phyloP scores from a whole-genome alignment of 306 rosid genomes.

The Quercus dentata region DNA sequence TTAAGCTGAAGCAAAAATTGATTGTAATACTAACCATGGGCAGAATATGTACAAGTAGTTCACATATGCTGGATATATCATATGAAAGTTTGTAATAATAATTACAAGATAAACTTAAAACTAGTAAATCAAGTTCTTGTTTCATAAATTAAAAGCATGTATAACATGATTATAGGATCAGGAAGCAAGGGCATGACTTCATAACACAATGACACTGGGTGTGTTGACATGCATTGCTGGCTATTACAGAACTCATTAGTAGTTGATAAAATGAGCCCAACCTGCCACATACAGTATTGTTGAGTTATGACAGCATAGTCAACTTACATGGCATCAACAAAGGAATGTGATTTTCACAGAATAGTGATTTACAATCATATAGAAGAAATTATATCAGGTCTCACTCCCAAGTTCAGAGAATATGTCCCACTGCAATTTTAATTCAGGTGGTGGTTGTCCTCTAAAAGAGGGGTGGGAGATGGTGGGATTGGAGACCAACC shows the following conservation, averaged over 20 bases:
- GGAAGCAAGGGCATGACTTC: background rate
- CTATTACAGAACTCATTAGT: background rate
- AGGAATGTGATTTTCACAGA: background rate
- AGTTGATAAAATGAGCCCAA: background rate
- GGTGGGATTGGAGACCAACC: constrained; percentile 3
- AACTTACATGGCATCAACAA: background rate
- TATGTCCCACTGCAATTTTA: background rate
- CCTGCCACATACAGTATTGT: background rate
- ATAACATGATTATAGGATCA: background rate
- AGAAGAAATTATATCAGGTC: background rate
- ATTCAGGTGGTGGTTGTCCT: background rate
- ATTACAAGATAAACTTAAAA: background rate
- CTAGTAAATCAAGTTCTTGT: background rate
- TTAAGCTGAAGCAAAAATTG: constrained; percentile 43
- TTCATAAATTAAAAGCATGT: background rate
- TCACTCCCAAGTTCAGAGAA: constrained; percentile 5
- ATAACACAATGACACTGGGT: background rate
- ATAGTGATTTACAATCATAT: background rate
- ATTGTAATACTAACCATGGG: constrained; percentile 16
- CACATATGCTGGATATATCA: constrained; percentile 16
- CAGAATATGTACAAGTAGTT: background rate
- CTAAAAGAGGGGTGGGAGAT: background rate
- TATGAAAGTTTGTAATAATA: background rate
- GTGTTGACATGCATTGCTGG: background rate
- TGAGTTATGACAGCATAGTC: background rate